A percentile compares a stretch with the other conserved stretches of the same genome.
Conservation (phyloP, 2,329 filamentous ascomycete genomes). For the Calonectria pauciramosa region DNA sequence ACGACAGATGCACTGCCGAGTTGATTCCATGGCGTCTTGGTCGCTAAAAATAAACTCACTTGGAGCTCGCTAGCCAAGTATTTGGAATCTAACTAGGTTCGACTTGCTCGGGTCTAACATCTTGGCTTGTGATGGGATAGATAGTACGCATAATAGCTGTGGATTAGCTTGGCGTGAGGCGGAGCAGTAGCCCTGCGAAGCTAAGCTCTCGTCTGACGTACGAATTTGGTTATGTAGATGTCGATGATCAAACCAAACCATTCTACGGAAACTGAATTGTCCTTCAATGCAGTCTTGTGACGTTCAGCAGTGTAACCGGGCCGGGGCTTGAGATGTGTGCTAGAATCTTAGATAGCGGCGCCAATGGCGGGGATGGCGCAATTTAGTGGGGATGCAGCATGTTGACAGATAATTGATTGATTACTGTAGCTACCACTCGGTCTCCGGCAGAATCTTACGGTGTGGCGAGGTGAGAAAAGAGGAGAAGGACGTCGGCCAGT, state of each 20-base stretch:
- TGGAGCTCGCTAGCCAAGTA: neutral
- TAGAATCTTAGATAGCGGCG: neutral
- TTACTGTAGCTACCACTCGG: neutral
- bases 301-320: neutral
- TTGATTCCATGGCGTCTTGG: neutral
- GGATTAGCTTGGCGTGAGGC: neutral
- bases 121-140: neutral
- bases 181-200: neutral
- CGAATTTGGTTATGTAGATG: neutral
- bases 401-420: neutral
- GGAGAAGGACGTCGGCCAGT: no score
- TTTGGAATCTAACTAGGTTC: neutral
- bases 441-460: neutral
- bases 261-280: neutral
- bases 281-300: neutral
- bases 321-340: neutral
- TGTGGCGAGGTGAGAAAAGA: neutral
- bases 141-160: neutral
- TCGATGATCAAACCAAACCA: neutral
- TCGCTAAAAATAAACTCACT: neutral
- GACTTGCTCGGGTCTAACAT: neutral
- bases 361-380: constrained; percentile 2
- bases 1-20: neutral
- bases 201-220: neutral
- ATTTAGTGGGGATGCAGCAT: neutral